phyloP scores from a whole-genome alignment of 2,329 filamentous ascomycete species.

The Arthrobotrys entomopaga region DNA sequence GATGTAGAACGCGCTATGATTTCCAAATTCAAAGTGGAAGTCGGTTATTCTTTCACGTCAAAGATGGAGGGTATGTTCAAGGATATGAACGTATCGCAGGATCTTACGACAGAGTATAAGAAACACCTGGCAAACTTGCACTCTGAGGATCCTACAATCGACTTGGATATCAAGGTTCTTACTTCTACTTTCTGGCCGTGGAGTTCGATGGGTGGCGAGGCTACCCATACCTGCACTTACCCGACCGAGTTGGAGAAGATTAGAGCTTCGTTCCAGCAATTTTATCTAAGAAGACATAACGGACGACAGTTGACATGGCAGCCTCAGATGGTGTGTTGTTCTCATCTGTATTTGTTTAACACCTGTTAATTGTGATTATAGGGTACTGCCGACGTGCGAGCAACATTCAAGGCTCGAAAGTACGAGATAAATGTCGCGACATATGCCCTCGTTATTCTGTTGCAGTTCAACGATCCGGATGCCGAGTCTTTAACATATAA shows the following conservation, averaged over 20 bases:
- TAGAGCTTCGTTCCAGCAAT: slow-evolving; percentile 86
- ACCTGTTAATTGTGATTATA: slow-evolving; percentile 29
- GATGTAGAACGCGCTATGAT: slow-evolving; percentile 97
- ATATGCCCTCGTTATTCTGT: slow-evolving; percentile 86
- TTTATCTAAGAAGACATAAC: slow-evolving; percentile 86
- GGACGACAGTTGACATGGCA: slow-evolving; percentile 90
- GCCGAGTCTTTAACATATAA: slow-evolving; percentile 28
- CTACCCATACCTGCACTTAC: slow-evolving; percentile 74
- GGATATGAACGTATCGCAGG: slow-evolving; percentile 88
- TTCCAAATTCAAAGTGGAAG: slow-evolving; percentile 93
- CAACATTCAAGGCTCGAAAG: slow-evolving; percentile 77
- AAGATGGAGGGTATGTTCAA: slow-evolving; percentile 98
- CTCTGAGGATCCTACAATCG: slow-evolving; percentile 72
- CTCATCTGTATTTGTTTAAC: background rate
- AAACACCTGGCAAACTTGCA: slow-evolving; percentile 72
- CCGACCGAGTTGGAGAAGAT: slow-evolving; percentile 78
- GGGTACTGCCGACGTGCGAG: slow-evolving; percentile 81
- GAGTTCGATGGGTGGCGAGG: slow-evolving; percentile 78
- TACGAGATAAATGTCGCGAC: slow-evolving; percentile 94
- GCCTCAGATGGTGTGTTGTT: slow-evolving; percentile 66
- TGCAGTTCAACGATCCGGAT: slow-evolving; percentile 84
- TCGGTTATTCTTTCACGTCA: slow-evolving; percentile 90
- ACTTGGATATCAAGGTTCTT: slow-evolving; percentile 84
- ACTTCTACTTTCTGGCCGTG: slow-evolving; percentile 96
- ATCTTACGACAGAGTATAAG: slow-evolving; percentile 81